Base-by-base conservation (phyloP, 2,329 filamentous ascomycete genomes). In the Juglanconis juglandina region DNA sequence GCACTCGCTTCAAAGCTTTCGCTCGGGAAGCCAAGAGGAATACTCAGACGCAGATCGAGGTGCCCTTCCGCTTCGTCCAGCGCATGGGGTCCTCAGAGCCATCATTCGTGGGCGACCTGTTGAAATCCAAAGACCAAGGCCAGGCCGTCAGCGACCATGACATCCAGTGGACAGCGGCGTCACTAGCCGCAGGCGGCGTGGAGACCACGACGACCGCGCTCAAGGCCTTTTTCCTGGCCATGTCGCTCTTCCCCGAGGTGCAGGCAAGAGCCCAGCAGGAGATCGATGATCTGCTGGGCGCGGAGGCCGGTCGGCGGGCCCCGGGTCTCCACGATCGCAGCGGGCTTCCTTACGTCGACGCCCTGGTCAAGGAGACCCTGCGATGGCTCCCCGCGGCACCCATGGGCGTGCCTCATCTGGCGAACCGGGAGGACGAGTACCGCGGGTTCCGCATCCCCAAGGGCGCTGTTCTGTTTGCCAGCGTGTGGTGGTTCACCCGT, bases 211-310 rank as follows among this genome's bases (percentile, higher is more conserved):
- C 32, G 11, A 44, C 41, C 17, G 41, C 44, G 8, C 56, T 62
- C 8, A 32, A 48, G 3, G 79, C 42, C 11, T 60, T 79, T 66
- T 76, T 75, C 63, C 67, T 80, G 1, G 77, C 75, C 6, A 78
- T 80, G 73, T 70, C 68, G 5, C 51, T 77, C 11, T 73, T 71
- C 49, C 78, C 78, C 0, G 74, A 79, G 35, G 70, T 73, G 0
- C 75, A 78, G 41, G 66, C 65, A 9, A 66, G 48, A 69, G 73
- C 54, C 69, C 75, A 52, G 49, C 11, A n/a, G 11, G 58, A 60
- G n/a, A 56, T 60, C 0, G 47, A 60, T 17, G 41, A 41, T 9
- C 32, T 60, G 6, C 7, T 60, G 10, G 47, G 73, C 1, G 50
- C 64, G 2, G 63, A 68, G 11, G 49, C 49, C 9, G 49, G n/a